These are phyloP conservation scores for Leccinum insigne DNA, from an alignment of 1,284 basidiomycete species.

Conservation along the genomic window DNA sequence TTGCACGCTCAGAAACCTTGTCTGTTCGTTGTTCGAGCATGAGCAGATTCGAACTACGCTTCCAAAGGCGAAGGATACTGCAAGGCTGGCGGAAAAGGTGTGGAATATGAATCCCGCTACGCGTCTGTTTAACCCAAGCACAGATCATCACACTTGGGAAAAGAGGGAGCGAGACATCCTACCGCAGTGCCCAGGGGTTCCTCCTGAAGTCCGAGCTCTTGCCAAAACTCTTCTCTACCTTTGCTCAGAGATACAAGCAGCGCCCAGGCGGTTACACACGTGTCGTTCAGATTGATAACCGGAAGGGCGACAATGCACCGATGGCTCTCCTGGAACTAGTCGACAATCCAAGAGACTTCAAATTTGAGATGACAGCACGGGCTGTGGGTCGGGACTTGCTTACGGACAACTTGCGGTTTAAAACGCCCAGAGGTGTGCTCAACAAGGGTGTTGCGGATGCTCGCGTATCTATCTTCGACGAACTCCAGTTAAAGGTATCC, in stretches of 20 bases:
- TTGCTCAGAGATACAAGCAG: slow-evolving; percentile 80
- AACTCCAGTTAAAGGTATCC: slow-evolving; percentile 41
- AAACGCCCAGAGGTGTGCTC: slow-evolving; percentile 46
- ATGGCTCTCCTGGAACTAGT: slow-evolving; percentile 93
- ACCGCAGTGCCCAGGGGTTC: slow-evolving; percentile 70
- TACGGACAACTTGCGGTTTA: slow-evolving; percentile 48
- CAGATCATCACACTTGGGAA: slow-evolving; percentile 92
- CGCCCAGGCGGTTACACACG: slow-evolving; percentile 96
- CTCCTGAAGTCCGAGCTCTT: slow-evolving; percentile 71
- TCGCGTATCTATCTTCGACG: slow-evolving; percentile 47
- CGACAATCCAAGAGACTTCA: slow-evolving; percentile 90
- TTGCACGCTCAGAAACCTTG: slow-evolving; percentile 72
- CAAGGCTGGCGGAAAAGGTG: slow-evolving; percentile 93
- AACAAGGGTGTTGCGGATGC: slow-evolving; percentile 50
- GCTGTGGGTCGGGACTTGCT: slow-evolving; percentile 81
- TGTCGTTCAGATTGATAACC: slow-evolving; percentile 87
- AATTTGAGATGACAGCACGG: slow-evolving; percentile 83
- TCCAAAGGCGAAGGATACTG: slow-evolving; percentile 93
- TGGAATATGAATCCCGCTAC: slow-evolving; percentile 1
- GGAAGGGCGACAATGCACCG: slow-evolving; percentile 93
- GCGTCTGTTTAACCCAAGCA: slow-evolving; percentile 13
- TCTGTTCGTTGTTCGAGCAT: slow-evolving; percentile 94
- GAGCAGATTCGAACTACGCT: slow-evolving; percentile 97
- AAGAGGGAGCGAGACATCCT: slow-evolving; percentile 67
- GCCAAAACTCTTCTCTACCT: slow-evolving; percentile 80